These are phyloP conservation scores for Gremmenia infestans DNA, from an alignment of 2,329 filamentous ascomycete species.

Conservation along the genomic window DNA sequence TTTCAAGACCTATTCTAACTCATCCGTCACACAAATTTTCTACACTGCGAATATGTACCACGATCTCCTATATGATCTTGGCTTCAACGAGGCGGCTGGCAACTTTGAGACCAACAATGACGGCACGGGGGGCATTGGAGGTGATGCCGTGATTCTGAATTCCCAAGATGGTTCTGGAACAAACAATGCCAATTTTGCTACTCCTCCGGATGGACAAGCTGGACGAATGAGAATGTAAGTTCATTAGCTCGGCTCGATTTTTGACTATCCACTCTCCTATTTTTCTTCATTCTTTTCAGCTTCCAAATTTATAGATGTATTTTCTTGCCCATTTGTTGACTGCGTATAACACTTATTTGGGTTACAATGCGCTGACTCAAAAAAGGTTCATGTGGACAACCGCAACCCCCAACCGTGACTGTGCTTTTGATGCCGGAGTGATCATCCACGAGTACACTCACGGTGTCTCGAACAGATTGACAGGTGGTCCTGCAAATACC, in stretches of 20 bases:
- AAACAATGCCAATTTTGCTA: constrained; percentile 56
- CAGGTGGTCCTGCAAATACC: constrained; percentile 39
- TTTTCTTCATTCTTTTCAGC: too few species aligned
- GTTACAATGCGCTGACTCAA: too few species aligned
- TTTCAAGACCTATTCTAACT: constrained; percentile 43
- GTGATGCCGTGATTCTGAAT: constrained; percentile 51
- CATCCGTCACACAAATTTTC: constrained; percentile 54
- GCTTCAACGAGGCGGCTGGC: constrained; percentile 53
- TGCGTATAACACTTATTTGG: too few species aligned
- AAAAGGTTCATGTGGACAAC: constrained; percentile 40
- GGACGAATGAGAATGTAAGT: constrained; percentile 54
- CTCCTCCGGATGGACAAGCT: constrained; percentile 45
- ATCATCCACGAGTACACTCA: constrained; percentile 57
- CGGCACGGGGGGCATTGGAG: constrained; percentile 44
- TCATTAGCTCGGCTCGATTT: too few species aligned
- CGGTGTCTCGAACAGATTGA: constrained; percentile 39
- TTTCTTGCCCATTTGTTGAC: too few species aligned
- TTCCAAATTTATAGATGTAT: too few species aligned
- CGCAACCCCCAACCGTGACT: constrained; percentile 35
- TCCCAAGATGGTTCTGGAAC: constrained; percentile 49
- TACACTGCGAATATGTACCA: constrained; percentile 57
- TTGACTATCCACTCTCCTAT: too few species aligned
- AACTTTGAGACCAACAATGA: constrained; percentile 58
- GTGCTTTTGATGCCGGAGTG: constrained; percentile 52
- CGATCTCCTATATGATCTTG: constrained; percentile 52